These are phyloP conservation scores for Pneumocystis jirovecii DNA, from an alignment of 1,139 yeast genomes.

Conservation along the genomic window DNA sequence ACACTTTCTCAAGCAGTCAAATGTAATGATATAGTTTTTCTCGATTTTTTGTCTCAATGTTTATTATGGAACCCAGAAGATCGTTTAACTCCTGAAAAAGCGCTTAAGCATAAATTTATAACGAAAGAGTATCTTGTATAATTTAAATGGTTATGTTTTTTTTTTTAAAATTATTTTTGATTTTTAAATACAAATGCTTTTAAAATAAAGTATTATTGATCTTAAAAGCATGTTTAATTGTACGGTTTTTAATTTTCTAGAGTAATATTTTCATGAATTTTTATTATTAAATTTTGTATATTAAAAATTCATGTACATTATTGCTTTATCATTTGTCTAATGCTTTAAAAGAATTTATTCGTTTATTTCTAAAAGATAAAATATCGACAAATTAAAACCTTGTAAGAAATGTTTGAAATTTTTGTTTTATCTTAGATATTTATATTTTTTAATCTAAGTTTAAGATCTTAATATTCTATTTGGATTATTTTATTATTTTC, in stretches of 20 bases:
- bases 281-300: neutral
- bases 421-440: too few relatives aligned
- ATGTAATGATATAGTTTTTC: conserved; percentile 23
- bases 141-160: neutral
- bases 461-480: too few relatives aligned
- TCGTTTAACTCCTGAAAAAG: conserved; percentile 32
- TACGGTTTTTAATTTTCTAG: neutral
- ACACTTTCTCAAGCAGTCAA: conserved; percentile 19
- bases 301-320: neutral
- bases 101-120: conserved; percentile 32
- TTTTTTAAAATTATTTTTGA: neutral
- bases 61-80: conserved; percentile 44
- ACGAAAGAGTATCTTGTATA: conserved; percentile 9
- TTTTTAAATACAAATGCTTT: too few relatives aligned
- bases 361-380: too few relatives aligned
- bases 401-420: neutral
- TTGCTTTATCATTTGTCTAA: neutral
- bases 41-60: conserved; percentile 25
- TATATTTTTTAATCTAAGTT: too few relatives aligned
- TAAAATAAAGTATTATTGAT: too few relatives aligned
- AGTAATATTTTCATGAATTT: neutral
- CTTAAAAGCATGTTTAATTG: neutral
- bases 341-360: too few relatives aligned
- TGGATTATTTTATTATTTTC: too few relatives aligned
- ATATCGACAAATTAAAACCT: neutral